These are phyloP conservation scores for Diaporthe sp. DNA, from an alignment of 2,329 filamentous ascomycete genomes.

Conservation along the genomic window DNA sequence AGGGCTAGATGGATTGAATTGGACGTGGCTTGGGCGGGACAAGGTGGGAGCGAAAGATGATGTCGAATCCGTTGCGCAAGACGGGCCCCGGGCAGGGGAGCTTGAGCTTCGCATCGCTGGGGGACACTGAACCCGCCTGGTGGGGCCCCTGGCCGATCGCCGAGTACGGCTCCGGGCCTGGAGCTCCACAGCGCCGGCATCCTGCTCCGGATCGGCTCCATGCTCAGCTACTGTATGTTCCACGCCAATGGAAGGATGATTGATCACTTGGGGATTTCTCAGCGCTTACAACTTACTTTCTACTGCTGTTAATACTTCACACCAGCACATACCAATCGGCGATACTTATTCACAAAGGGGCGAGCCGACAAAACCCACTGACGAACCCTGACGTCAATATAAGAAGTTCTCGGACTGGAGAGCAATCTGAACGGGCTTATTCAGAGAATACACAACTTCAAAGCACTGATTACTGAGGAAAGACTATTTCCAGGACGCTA, in stretches of 20 bases:
- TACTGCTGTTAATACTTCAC: neutral
- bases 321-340: neutral
- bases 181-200: slow-evolving; percentile 23
- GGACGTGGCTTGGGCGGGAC: neutral
- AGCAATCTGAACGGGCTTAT: neutral
- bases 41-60: slow-evolving; percentile 1
- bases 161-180: slow-evolving; percentile 13
- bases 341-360: no score
- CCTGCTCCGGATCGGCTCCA: slow-evolving; percentile 9
- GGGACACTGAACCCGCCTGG: neutral
- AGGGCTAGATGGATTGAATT: neutral
- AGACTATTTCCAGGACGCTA: neutral
- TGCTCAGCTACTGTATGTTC: neutral
- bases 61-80: slow-evolving; percentile 6
- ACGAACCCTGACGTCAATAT: slow-evolving; percentile 8
- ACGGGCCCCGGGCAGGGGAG: neutral
- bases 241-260: neutral
- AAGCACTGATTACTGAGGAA: neutral
- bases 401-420: neutral
- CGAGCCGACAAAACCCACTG: neutral
- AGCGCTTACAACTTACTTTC: neutral
- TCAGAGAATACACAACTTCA: neutral
- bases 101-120: neutral
- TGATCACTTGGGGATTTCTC: no score
- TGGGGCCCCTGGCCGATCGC: slow-evolving; percentile 6